A percentile compares a stretch with the other conserved stretches of the same genome.
Evolutionary conservation across 805 yeast species (phyloP).

Genomic region (Cyberlindnera mrakii): DNA sequence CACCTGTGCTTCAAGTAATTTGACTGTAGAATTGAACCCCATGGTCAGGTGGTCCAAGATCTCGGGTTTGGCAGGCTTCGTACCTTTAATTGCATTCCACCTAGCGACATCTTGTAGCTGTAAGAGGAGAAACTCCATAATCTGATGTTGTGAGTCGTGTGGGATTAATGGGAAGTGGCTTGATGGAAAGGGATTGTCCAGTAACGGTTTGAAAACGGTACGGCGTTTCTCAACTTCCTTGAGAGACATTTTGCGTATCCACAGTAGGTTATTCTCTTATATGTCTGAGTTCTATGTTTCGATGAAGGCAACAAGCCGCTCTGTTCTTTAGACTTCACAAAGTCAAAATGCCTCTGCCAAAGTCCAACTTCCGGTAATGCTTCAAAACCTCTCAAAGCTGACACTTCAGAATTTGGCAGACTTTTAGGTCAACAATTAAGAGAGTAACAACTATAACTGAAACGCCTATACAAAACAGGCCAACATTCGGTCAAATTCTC

Average conservation of each 20-base stretch:
- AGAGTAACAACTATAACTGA: too few species aligned
- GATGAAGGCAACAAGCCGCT: background rate
- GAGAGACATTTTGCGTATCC: conserved; percentile 26
- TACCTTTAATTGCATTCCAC: conserved; percentile 9
- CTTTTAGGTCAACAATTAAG: too few species aligned
- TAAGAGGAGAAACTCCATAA: conserved; percentile 31
- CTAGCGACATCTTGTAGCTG: conserved; percentile 28
- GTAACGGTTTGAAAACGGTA: conserved; percentile 57
- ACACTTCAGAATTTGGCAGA: too few species aligned
- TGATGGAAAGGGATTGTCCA: conserved; percentile 57
- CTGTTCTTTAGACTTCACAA: too few species aligned
- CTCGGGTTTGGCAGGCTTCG: conserved; percentile 12
- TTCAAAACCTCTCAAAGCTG: too few species aligned
- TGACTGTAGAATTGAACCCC: conserved; percentile 55
- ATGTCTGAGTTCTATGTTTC: background rate
- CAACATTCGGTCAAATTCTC: too few species aligned
- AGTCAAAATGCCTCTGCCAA: too few species aligned
- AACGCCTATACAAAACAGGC: too few species aligned
- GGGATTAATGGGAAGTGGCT: conserved; percentile 38
- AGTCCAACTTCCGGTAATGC: too few species aligned
- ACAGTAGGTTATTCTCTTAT: background rate
- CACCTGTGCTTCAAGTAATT: conserved; percentile 40
- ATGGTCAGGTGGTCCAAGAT: conserved; percentile 23
- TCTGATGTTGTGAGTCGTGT: conserved; percentile 30
- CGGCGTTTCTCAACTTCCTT: conserved; percentile 44